Base-by-base conservation (phyloP, 2,329 filamentous ascomycete genomes). In the Paecilomyces dactylethromorphus region DNA sequence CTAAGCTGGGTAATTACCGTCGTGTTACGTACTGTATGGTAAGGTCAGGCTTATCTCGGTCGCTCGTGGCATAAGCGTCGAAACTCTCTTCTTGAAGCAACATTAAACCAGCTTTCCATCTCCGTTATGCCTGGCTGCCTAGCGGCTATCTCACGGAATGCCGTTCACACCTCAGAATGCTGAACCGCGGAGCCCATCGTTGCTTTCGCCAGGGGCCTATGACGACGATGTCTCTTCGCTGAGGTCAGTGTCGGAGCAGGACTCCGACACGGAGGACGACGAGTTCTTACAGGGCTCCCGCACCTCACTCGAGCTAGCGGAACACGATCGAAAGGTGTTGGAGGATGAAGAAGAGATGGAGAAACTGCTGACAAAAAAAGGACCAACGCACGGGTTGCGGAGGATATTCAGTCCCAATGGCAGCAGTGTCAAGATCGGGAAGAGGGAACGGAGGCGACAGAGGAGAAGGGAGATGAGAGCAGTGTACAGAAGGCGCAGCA, bases 261-360 rank as follows among this genome's bases (percentile, higher is more conserved):
- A 91, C 69, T 88, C 85, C 59, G 88, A 91, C 69, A 89, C 86
- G 74, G 88, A 91, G 64, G 88, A 91, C 71, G 87, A 91, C 71
- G 80, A 89, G 67, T 79, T 90, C 56, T 77, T 89, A 62, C 78
- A 82, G 59, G 83, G 82, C 8, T 86, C 86, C 33, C 83, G 88
- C 54, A 89, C 86, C 63, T 90, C 87, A 68, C 78, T 83, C 58
- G 89, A 92, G 71, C 79, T 91, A 58, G 83, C 85, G 39, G 83
- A 84, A 35, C 85, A 89, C 72, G 89, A 92, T 69, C 80, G 85
- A 51, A 81, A 85, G 50, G 86, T 93, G 0, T 75, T 93, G 65
- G 81, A 90, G 65, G 89, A 92, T 64, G 89, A 92, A 71, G 90
- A 92, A 56, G 79, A 85, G 68, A 70, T 79, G 59, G 76, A 85